A percentile compares a stretch with the other conserved stretches of the same genome.
These are phyloP conservation scores for Leptomonas pyrrhocoris DNA, from an alignment of 208 protist genomes.

Conservation along the genomic window DNA sequence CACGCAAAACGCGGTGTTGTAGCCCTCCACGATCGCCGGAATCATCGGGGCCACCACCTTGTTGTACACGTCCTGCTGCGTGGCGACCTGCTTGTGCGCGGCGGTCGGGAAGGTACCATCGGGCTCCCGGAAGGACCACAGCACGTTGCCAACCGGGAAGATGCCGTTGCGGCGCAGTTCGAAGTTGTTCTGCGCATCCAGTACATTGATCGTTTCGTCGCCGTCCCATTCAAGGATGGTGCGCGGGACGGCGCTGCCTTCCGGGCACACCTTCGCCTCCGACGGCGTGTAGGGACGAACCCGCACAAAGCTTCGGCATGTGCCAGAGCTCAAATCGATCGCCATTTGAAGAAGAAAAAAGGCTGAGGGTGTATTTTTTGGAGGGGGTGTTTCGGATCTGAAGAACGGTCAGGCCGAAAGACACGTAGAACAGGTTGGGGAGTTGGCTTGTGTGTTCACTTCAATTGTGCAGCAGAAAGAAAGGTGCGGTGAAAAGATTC, in stretches of 20 bases:
- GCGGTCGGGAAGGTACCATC: constrained; percentile 28
- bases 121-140: constrained; percentile 76
- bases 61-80: constrained; percentile 82
- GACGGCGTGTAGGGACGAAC: constrained; percentile 77
- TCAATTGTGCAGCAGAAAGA: not conserved
- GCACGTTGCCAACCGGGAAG: constrained; percentile 59
- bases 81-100: constrained; percentile 28
- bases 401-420: too few relatives aligned
- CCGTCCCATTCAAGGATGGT: constrained; percentile 70
- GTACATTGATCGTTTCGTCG: constrained; percentile 54
- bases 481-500: too few relatives aligned
- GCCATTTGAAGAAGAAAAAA: constrained; percentile 18
- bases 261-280: constrained; percentile 72
- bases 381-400: too few relatives aligned
- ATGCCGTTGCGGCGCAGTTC: constrained; percentile 62
- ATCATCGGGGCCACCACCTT: constrained; percentile 62
- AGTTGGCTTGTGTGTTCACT: too few relatives aligned
- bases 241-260: constrained; percentile 70
- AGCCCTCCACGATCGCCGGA: constrained; percentile 69
- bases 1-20: constrained; percentile 80
- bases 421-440: too few relatives aligned
- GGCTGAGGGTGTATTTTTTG: too few relatives aligned
- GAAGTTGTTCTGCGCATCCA: constrained; percentile 75
- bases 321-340: constrained; percentile 27
- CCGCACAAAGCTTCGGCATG: constrained; percentile 63